A percentile compares a stretch with the other conserved stretches of the same genome.
phyloP scores from a whole-genome alignment of 108 stramenopile species.

The Discostella stelligeroides region DNA sequence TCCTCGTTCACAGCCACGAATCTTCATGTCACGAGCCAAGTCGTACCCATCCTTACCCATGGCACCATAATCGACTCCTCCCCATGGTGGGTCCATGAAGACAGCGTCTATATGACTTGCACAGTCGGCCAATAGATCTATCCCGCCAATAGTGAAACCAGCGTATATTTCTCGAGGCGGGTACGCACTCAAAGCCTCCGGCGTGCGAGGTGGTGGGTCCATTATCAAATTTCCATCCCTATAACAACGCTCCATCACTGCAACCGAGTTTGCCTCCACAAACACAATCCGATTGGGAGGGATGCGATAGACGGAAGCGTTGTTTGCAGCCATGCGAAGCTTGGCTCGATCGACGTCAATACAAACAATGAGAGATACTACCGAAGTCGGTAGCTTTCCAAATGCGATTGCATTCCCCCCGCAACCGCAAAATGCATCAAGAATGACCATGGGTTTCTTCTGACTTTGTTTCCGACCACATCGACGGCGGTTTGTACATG shows the following conservation, averaged over 20 bases:
- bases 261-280: conserved; percentile 80
- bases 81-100: conserved; percentile 92
- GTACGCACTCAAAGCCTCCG: conserved; percentile 35
- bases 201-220: conserved; percentile 53
- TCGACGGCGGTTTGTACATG: not conserved
- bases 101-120: conserved; percentile 67
- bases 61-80: conserved; percentile 78
- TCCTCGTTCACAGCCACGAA: conserved; percentile 52
- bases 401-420: conserved; percentile 93
- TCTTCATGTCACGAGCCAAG: conserved; percentile 84
- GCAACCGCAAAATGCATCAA: conserved; percentile 94
- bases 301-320: conserved; percentile 92
- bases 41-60: conserved; percentile 87
- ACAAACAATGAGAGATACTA: conserved; percentile 79
- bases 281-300: conserved; percentile 75
- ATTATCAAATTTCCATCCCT: conserved; percentile 66
- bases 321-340: conserved; percentile 89
- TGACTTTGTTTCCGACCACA: conserved; percentile 16
- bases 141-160: conserved; percentile 76
- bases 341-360: conserved; percentile 90
- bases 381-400: conserved; percentile 63
- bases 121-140: conserved; percentile 62
- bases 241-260: conserved; percentile 75
- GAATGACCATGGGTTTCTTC: conserved; percentile 57
- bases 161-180: conserved; percentile 65